Conservation (phyloP, 2,329 filamentous ascomycete genomes). For the Didymosphaeria variabile region DNA sequence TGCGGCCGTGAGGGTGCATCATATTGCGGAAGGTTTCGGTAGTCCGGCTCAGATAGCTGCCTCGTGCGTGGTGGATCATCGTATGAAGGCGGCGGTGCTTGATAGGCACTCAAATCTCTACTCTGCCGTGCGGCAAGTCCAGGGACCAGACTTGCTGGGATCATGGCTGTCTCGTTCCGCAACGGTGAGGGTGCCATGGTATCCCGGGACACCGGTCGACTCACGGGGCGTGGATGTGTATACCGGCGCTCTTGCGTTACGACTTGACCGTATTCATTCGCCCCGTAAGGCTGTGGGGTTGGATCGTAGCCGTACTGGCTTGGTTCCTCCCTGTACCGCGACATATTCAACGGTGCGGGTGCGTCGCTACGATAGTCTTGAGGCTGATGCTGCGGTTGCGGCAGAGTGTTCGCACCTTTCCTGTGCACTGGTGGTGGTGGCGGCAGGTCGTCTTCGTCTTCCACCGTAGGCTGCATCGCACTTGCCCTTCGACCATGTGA, state of each 20-base stretch:
- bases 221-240: constrained; percentile 38
- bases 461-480: constrained; percentile 69
- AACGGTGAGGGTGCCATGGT: constrained; percentile 44
- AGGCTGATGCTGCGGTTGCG: constrained; percentile 35
- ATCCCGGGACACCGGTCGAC: constrained; percentile 46
- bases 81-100: constrained; percentile 32
- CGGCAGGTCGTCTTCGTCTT: constrained; percentile 68
- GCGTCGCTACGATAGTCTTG: constrained; percentile 39
- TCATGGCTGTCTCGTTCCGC: constrained; percentile 37
- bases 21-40: constrained; percentile 43
- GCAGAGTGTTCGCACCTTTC: constrained; percentile 42
- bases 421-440: constrained; percentile 52
- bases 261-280: constrained; percentile 33
- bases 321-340: constrained; percentile 39
- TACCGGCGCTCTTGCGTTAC: constrained; percentile 43
- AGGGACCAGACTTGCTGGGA: constrained; percentile 44
- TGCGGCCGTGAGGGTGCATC: constrained; percentile 40
- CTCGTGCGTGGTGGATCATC: constrained; percentile 38
- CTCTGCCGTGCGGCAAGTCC: constrained; percentile 39
- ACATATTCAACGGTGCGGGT: constrained; percentile 45
- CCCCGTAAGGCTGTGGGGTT: constrained; percentile 36
- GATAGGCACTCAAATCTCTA: constrained; percentile 33
- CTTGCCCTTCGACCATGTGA: constrained; percentile 56
- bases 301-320: constrained; percentile 32
- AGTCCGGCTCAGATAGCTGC: constrained; percentile 48